These are phyloP conservation scores for Kodamaea nitidulidarum DNA, from an alignment of 805 yeast genomes.

Conservation along the genomic window DNA sequence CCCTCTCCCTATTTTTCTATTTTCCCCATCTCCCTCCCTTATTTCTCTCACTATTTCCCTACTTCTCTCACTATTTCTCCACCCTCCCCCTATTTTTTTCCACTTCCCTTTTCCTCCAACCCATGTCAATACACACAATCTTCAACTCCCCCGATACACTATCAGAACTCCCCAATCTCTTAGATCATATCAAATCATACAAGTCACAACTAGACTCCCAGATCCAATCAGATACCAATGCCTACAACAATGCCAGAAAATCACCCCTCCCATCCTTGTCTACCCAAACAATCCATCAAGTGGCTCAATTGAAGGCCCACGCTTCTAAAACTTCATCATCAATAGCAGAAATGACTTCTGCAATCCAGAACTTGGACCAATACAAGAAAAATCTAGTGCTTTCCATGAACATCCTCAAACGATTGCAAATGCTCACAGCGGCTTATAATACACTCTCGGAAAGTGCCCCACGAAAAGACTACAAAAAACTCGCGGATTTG, in stretches of 20 bases:
- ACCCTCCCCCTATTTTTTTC: background rate
- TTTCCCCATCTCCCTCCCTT: background rate
- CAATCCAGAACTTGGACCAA: conserved; percentile 73
- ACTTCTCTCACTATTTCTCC: background rate
- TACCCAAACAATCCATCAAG: conserved; percentile 38
- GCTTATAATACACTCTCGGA: conserved; percentile 61
- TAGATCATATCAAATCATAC: conserved; percentile 48
- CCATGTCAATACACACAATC: conserved; percentile 5
- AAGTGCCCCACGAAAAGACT: conserved; percentile 44
- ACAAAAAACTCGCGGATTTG: conserved; percentile 53
- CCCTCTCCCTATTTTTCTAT: background rate
- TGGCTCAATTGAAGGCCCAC: conserved; percentile 43
- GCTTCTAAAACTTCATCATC: conserved; percentile 55
- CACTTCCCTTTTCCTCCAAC: background rate
- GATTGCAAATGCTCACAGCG: conserved; percentile 79
- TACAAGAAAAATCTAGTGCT: conserved; percentile 80
- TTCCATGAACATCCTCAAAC: conserved; percentile 80
- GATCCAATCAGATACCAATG: conserved; percentile 35
- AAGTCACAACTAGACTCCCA: conserved; percentile 46
- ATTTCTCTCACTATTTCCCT: background rate
- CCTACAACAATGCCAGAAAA: conserved; percentile 26
- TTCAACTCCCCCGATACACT: conserved; percentile 44
- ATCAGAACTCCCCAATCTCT: conserved; percentile 46
- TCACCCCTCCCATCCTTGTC: conserved; percentile 30
- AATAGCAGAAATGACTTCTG: conserved; percentile 67